Base-by-base conservation (phyloP, 2,329 filamentous ascomycete genomes). In the Amesomyces nigricolor region DNA sequence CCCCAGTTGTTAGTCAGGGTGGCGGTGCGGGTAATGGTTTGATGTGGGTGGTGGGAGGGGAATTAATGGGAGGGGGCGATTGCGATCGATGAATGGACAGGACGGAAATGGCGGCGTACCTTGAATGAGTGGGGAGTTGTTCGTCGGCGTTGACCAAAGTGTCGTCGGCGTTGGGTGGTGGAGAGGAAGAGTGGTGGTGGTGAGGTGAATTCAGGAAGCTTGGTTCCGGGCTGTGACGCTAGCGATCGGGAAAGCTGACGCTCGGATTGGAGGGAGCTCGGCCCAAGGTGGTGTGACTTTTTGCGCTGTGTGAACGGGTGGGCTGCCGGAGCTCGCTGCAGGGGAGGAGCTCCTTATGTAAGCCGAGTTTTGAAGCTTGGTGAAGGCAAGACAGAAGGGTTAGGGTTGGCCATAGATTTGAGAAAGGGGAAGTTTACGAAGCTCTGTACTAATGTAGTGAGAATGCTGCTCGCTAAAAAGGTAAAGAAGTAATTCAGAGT, bases 201-300 rank as follows among this genome's bases (percentile, higher is more conserved):
- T 53, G 54, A 55, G 54, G 50, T 57, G 51, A 57, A 57, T 51
- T 58, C 48, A 32, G 51, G 47, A 37, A 37, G 39, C 47, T 43
- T 9, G n/a, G n/a, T 52, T 53, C 39, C 29, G 29, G 55, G 26
- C 51, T 58, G 61, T 61, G 58, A 60, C 54, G 59, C 57, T 58
- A 48, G 42, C 51, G 35, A 55, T 48, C 35, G 49, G 54, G 52
- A 53, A 54, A 40, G 30, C 29, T 56, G 50, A 50, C 39, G 59
- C 37, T 47, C 47, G 52, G 48, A 59, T 51, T 57, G 50, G 55
- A 32, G n/a, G 35, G 53, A 57, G 59, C 58, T 61, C 52, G 57
- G 57, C 53, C 51, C 40, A 45, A 45, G 51, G 61, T 63, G 61
- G 61, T 60, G 62, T 61, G 62, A 63, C 58, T 61, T 60, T 59